Evolutionary conservation across 2,329 filamentous ascomycete species (phyloP), one percentile per base, ranked within the genome.

Genomic region (Geosmithia putterillii): DNA sequence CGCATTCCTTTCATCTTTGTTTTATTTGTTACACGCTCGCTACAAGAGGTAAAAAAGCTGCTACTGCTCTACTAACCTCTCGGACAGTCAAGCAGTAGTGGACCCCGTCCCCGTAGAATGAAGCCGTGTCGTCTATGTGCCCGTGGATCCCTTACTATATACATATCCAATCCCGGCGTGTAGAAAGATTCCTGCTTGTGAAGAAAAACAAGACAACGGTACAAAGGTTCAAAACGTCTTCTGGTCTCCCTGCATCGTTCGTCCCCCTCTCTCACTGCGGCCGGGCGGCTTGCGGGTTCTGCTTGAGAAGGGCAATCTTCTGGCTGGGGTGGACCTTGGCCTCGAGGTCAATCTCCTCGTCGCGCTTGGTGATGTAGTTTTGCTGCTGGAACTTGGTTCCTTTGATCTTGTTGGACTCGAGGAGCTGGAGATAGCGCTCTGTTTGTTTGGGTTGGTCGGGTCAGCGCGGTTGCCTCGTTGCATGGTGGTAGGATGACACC

Each of bases 311-410:
- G 50, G 58, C 57, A 44, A 65, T 55, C 56, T 59, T 62, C 57
- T 67, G 51, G 52, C 52, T 58, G 44, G 60, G 56, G 54, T 64
- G 61, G 37, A 64, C 61, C 54, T 60, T 62, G 46, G 60, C 61
- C 40, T 54, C 58, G 42, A 57, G 48, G 47, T 65, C 62, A 43
- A 63, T 47, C 45, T 62, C 58, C 50, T 63, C 55, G 35, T 66
- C 63, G 54, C 67, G 60, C 66, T 81, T 72, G 42, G 69, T 63
- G 47, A 80, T 59, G 63, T 86, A 86, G 67, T 88, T 87, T 59
- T 84, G 80, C 66, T 89, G 84, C 57, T 87, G 67, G 54, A 86
- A 88, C 50, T 86, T 69, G 62, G 85, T 86, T 46, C 86, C 86
- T 67, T 79, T 82, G 60, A 90, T 73, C 66, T 85, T 83, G 56